Base-by-base conservation (phyloP, 2,329 filamentous ascomycete species). In the Grosmannia huntii region DNA sequence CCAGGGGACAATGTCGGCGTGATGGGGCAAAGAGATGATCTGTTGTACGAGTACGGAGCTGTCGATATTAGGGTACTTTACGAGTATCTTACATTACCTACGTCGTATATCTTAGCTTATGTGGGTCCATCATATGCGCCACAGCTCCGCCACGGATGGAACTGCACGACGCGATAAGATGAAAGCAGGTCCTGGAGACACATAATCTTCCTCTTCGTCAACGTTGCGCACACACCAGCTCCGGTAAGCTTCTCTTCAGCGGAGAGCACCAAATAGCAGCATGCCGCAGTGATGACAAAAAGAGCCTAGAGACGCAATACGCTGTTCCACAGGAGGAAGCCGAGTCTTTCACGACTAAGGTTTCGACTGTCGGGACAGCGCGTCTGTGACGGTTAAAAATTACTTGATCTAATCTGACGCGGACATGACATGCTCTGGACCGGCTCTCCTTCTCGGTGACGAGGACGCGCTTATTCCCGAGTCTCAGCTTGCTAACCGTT, bases 351-450 rank as follows among this genome's bases (percentile, higher is more conserved):
- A 44, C 58, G 62, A 72, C 78, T 72, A 73, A 79, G 79, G 80
- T 79, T 69, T 71, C 78, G 67, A 71, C 68, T 2, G 19, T 38
- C 28, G 62, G 65, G 66, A 65, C 64, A 67, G 66, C 62, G 58
- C 64, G 72, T 75, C 71, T 23, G 67, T 75, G 74, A 75, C 67
- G 72, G 72, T 67, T 61, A 14, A 51, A 44, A 63, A 72, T 76
- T 51, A 63, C 80, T 83, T 83, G 80, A 83, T 82, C 80, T 83
- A 82, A 83, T 83, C 79, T 82, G 79, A 83, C 68, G 72, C 68
- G 69, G 63, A 63, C 59, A 55, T 59, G 63, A 63, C 59, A 55
- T 59, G 28, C 61, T 64, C 57, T 51, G 36, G 14, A 16, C 50
- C 56, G 59, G 41, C 33, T 55, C 49, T 41, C 57, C 60, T 57